Base-by-base conservation (phyloP, 2,329 filamentous ascomycete genomes). In the Penicillium sp. region DNA sequence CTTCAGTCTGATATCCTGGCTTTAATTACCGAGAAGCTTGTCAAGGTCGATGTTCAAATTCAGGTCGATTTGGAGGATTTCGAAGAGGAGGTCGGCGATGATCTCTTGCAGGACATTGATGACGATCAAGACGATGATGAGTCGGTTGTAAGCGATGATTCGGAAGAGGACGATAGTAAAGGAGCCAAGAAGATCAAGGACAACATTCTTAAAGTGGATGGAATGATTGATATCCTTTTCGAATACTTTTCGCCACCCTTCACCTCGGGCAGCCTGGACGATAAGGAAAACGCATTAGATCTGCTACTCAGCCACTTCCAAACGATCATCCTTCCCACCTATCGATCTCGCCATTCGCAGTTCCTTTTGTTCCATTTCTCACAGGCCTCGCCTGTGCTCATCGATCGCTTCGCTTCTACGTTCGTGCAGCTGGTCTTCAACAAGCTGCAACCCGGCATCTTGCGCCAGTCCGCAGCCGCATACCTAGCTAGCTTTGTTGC, bases 331-430 rank as follows among this genome's bases (percentile, higher is more conserved):
- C 81, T 99, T 29, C 91, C 92, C 3, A 95, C 91, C 13, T 91
- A 94, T 70, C 90, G 91, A 62, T 96, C 91, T 23, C 87, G 94
- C 32, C 93, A 97, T 71, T 91, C 91, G 0, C 94, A 99, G 67
- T 99, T 97, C 65, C 83, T 99, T 44, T 82, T 97, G 47, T 99
- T 99, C 74, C 93, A 97, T 74, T 97, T 96, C 70, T 89, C 90
- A 14, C 93, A 99, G 72, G 84, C 83, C 54, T 89, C 90, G 8
- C 86, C 89, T 29, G 81, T 83, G 41, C 84, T 96, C 44, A 87
- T 90, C 54, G 90, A 94, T 66, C 84, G 86, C 45, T 97, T 97
- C 67, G 87, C 90, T 40, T 88, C 88, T 32, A 87, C 86, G 23
- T 88, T 93, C 60, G 83, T 90, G 36, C 81, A 88, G 57, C 79